Evolutionary conservation across 345 rosid genomes (phyloP), one percentile per base, ranked within the genome.

Genomic region (Dimocarpus longan): DNA sequence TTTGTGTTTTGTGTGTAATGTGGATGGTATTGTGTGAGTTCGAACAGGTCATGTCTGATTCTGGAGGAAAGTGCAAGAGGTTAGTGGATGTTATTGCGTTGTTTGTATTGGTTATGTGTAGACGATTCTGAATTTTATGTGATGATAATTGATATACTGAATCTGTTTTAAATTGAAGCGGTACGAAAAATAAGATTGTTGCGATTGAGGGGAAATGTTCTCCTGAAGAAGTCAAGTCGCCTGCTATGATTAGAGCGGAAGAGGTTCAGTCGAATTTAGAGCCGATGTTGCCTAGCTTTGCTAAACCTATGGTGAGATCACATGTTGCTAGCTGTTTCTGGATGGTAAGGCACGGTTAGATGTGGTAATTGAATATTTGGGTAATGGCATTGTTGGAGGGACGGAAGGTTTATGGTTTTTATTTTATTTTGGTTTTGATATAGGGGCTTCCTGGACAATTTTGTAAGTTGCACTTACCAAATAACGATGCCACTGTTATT

Each of bases 371-470:
- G 66, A 60, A 52, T 26, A 26, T 48, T 13, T 4, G 37, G 63
- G 10, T 66, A 19, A 70, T 59, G 75, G 22, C n/a, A 28, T 79
- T 48, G 22, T 59, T 52, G 19, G 57, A 67, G 77, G 72, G 66
- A 39, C 71, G 28, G 10, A 16, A 19, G 75, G 22, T 44, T 48
- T 46, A 18, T 66, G 10, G 37, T 0, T 32, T 9, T 65, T 28
- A 18, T 10, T 24, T 37, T 7, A 63, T 50, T 66, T 22, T 72
- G 19, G 74, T 71, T 73, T 11, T 79, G 54, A 77, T 32, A 32
- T 76, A 93, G 98, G 96, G 96, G 46, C 92, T 94, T 85, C 97
- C 98, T n/a, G 91, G 83, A 65, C 81, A 82, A 16, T 94, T 94
- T 87, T 89, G 95, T 74, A 89, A 87, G 80, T 79, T 83, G 32